Evolutionary conservation across 768 basidiomycete species (phyloP).

Genomic region (Termitomyces sp.): DNA sequence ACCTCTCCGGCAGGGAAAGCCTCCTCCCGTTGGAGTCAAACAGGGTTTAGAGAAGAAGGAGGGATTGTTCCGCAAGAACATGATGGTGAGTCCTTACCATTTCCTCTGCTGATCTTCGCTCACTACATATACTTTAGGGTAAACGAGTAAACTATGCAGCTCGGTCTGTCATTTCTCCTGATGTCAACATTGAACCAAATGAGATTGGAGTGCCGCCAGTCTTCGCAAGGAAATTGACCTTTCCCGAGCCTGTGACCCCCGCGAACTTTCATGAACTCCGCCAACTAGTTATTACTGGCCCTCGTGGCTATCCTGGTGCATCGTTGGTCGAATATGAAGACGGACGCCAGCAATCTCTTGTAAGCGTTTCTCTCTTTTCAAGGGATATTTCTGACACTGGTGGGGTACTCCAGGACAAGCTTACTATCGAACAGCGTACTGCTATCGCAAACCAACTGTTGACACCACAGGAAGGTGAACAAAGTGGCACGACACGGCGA

Average conservation of each 20-base stretch:
- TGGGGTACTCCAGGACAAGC: constrained; percentile 56
- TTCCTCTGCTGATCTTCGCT: background rate
- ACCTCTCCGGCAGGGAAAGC: constrained; percentile 78
- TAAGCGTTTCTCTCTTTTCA: constrained; percentile 24
- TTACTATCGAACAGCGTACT: constrained; percentile 83
- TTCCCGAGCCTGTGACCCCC: constrained; percentile 94
- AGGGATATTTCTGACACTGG: background rate
- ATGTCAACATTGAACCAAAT: constrained; percentile 98
- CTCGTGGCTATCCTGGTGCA: constrained; percentile 87
- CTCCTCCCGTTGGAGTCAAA: constrained; percentile 92
- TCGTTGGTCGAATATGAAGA: constrained; percentile 95
- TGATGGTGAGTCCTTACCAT: constrained; percentile 72
- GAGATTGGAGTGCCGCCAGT: constrained; percentile 98
- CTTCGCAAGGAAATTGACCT: constrained; percentile 94
- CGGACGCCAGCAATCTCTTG: constrained; percentile 80
- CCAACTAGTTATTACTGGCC: constrained; percentile 86
- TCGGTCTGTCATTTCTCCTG: constrained; percentile 99
- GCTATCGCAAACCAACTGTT: constrained; percentile 94
- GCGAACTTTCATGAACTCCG: constrained; percentile 86
- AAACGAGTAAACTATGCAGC: constrained; percentile 99
- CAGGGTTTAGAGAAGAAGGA: constrained; percentile 98
- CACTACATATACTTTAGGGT: constrained; percentile 46
- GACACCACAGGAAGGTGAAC: constrained; percentile 81
- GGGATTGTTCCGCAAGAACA: constrained; percentile 94
- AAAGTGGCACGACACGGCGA: constrained; percentile 33